Evolutionary conservation across 805 yeast genomes (phyloP), one percentile per base, ranked within the genome.

Genomic region (Sugiyamaella chiloensis): DNA sequence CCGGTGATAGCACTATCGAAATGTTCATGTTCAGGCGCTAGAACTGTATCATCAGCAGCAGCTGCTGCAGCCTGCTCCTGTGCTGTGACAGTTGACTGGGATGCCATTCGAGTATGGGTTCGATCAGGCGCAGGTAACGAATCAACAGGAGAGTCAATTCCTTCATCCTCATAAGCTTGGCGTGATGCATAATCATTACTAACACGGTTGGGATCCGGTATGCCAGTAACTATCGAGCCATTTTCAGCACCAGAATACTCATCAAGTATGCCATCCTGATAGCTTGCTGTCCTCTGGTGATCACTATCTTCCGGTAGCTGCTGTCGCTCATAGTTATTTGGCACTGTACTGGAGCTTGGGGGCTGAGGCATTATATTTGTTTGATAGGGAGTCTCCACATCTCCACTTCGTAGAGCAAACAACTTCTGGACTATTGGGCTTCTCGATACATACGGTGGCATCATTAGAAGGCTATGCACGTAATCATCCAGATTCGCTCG

Each of bases 371-470:
- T 55, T 5, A 53, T 42, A 21, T 55, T 52, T 29, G 61, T 59
- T 44, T 49, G 61, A 31, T 55, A 56, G 24, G 58, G 59, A 26
- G 68, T 59, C 56, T 80, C 85, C 50, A 74, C 74, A 63, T 85
- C 91, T 40, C 84, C 85, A 2, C 77, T 78, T 34, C 77, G 67
- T 2, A 87, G 64, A 5, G 79, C 83, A 65, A 93, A 93, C 46
- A 93, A 74, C 30, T 76, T 72, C 52, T 80, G 76, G 1, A 89
- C 95, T 49, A 81, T 77, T 24, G 73, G 75, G 12, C 85, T 79
- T 47, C 79, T 76, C 2, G 93, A 79, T 24, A 93, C 85, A 58
- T 89, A 82, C 11, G 71, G 68, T 0, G 98, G 98, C 60, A 91
- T 73, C 35, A 77, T 72, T 26, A 87, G 74, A 52, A 91, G 66